These are phyloP conservation scores for Gyrodon lividus DNA, from an alignment of 768 basidiomycete genomes.

Conservation along the genomic window DNA sequence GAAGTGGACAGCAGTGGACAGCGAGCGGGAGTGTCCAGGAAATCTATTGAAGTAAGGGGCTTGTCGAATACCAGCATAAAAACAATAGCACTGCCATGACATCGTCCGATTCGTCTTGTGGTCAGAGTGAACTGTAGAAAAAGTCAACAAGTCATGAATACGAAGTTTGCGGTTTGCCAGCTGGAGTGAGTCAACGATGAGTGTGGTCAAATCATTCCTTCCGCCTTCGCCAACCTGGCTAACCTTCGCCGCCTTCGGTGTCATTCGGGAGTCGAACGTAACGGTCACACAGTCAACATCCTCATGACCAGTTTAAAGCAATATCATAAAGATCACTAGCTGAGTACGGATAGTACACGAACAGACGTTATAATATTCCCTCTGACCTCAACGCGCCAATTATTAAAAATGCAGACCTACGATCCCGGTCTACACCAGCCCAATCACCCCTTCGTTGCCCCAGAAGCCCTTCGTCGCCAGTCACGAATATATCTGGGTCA, in stretches of 20 bases:
- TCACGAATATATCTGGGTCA: constrained; percentile 54
- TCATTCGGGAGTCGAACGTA: too few species aligned
- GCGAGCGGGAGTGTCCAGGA: constrained; percentile 13
- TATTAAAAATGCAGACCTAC: constrained; percentile 76
- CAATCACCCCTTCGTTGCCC: constrained; percentile 61
- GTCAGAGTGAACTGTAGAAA: constrained; percentile 1
- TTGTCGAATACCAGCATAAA: constrained; percentile 5
- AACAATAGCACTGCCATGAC: constrained; percentile 21
- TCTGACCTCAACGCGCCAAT: constrained; percentile 75
- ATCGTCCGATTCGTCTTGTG: constrained; percentile 22
- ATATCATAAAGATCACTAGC: neutral
- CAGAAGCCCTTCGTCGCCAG: constrained; percentile 55
- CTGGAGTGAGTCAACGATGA: neutral
- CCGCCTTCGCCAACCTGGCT: too few species aligned
- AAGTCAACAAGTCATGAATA: constrained; percentile 4
- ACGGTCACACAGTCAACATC: neutral
- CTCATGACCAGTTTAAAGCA: too few species aligned
- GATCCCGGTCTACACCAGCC: constrained; percentile 76
- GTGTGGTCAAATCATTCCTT: too few species aligned
- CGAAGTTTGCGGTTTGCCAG: neutral
- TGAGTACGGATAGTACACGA: neutral
- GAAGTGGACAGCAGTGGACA: constrained; percentile 56
- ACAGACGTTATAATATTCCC: constrained; percentile 50
- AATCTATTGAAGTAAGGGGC: constrained; percentile 12
- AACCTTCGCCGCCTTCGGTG: too few species aligned